These are phyloP conservation scores for Naganishia randhawae DNA, from an alignment of 768 basidiomycete genomes.

Conservation along the genomic window DNA sequence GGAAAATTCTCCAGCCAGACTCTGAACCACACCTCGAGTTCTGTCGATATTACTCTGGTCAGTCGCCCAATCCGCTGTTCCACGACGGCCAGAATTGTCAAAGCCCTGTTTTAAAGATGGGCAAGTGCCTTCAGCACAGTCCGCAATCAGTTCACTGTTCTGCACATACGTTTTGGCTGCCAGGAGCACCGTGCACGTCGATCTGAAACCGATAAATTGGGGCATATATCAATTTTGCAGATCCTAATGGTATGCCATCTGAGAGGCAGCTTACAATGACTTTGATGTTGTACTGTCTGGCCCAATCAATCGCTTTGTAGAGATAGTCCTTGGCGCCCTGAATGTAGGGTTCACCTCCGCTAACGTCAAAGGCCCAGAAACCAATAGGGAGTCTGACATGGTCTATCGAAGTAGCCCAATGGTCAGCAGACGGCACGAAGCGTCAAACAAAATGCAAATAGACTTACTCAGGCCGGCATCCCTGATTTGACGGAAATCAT, in stretches of 20 bases:
- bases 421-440: not conserved
- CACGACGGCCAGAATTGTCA: conserved; percentile 46
- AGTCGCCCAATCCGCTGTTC: conserved; percentile 39
- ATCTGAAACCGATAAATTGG: conserved; percentile 28
- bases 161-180: conserved; percentile 37
- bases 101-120: conserved; percentile 20
- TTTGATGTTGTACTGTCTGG: conserved; percentile 44
- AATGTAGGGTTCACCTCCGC: conserved; percentile 47
- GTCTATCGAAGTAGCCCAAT: conserved; percentile 23
- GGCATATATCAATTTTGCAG: too few species aligned
- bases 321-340: conserved; percentile 47
- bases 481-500: conserved; percentile 48
- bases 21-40: conserved; percentile 39
- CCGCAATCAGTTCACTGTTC: too few species aligned
- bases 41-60: conserved; percentile 38
- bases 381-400: conserved; percentile 48
- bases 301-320: conserved; percentile 48
- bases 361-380: conserved; percentile 44
- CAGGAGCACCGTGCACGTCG: conserved; percentile 48
- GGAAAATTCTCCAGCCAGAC: conserved; percentile 43
- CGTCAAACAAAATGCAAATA: not conserved
- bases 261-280: conserved; percentile 33
- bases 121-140: not conserved
- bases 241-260: not conserved
- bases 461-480: conserved; percentile 40